phyloP scores from a whole-genome alignment of 345 rosid genomes.

The Populus davidiana region DNA sequence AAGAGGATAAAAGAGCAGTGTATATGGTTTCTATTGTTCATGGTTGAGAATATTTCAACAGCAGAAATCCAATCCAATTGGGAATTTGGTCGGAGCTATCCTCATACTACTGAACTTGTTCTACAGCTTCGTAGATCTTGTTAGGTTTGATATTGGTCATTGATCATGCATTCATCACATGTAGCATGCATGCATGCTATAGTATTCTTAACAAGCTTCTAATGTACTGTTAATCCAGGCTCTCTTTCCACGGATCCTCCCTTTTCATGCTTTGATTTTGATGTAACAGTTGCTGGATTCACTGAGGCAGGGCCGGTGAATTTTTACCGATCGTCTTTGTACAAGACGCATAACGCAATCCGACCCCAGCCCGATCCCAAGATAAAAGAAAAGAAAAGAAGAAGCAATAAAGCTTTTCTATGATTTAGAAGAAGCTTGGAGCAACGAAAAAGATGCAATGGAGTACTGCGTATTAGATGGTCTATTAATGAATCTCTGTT shows the following conservation, averaged over 20 bases:
- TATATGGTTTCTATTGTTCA: constrained; percentile 38
- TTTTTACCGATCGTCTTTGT: not conserved
- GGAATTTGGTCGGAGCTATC: not conserved
- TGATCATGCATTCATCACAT: not conserved
- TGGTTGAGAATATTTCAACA: constrained; percentile 30
- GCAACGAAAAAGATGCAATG: no score
- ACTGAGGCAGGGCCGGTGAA: not conserved
- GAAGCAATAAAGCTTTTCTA: no score
- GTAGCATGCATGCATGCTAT: not conserved
- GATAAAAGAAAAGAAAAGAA: no score
- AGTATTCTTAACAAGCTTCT: not conserved
- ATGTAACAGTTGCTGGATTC: not conserved
- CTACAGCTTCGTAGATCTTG: not conserved
- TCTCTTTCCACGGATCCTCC: not conserved
- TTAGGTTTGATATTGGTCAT: not conserved
- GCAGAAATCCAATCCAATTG: constrained; percentile 21
- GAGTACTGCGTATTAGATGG: no score
- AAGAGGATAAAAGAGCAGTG: constrained; percentile 41
- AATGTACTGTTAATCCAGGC: not conserved
- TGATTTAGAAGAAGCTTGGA: no score
- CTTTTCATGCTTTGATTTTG: not conserved
- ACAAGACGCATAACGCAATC: no score
- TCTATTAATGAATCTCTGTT: no score
- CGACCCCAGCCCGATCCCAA: no score
- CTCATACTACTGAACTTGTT: not conserved